Percentiles rank a stretch among this genome's conserved stretches.
Conservation (phyloP, 2,329 filamentous ascomycete species). For the Dothistroma septosporum region DNA sequence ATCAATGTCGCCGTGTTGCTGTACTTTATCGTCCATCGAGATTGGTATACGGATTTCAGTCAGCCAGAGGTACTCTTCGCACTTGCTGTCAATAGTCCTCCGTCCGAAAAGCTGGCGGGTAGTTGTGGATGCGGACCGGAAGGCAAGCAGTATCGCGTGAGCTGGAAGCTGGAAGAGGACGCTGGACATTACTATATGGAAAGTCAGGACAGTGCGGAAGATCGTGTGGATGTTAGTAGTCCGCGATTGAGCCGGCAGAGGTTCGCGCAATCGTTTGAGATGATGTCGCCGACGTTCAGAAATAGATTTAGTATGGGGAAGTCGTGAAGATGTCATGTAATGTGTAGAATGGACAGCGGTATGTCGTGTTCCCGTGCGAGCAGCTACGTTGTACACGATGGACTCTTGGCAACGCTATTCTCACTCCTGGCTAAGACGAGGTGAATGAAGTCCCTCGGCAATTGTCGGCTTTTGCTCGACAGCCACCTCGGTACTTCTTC, state of each 20-base stretch:
- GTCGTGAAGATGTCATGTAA: background rate
- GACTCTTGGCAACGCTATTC: too few relatives aligned
- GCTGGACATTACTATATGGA: constrained; percentile 54
- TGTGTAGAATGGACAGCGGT: background rate
- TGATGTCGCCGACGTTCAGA: constrained; percentile 31
- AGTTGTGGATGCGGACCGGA: constrained; percentile 55
- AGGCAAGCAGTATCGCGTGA: constrained; percentile 46
- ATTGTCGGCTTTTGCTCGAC: background rate
- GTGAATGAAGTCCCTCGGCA: background rate
- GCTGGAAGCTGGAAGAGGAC: constrained; percentile 38
- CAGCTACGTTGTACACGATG: too few relatives aligned
- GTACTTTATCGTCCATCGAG: constrained; percentile 58
- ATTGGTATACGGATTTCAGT: constrained; percentile 39
- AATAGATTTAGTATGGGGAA: constrained; percentile 10
- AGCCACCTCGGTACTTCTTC: background rate
- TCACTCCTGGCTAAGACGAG: too few relatives aligned
- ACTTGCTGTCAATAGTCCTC: constrained; percentile 55
- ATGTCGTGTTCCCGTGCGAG: background rate
- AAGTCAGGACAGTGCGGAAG: constrained; percentile 34
- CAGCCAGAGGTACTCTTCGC: constrained; percentile 15
- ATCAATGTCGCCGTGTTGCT: constrained; percentile 63
- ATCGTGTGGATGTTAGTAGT: constrained; percentile 14
- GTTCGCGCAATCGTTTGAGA: constrained; percentile 30
- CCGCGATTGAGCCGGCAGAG: constrained; percentile 23
- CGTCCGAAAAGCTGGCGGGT: constrained; percentile 49